A percentile compares a stretch with the other conserved stretches of the same genome.
These are phyloP conservation scores for Tolypocladium album DNA, from an alignment of 2,329 filamentous ascomycete species.

Conservation along the genomic window DNA sequence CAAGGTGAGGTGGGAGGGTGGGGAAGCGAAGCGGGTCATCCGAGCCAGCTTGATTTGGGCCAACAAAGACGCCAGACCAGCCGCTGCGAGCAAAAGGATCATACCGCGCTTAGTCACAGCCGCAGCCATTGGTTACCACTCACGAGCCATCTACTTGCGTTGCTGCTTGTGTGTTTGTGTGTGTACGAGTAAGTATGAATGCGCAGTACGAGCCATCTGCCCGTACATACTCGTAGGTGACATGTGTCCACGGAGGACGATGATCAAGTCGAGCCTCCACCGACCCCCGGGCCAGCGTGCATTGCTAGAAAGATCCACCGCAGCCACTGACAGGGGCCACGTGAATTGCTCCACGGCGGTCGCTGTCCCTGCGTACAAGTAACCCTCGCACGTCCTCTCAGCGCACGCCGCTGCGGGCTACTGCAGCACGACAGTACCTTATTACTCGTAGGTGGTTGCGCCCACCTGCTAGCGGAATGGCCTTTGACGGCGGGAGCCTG, in stretches of 20 bases:
- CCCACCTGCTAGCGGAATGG: background rate
- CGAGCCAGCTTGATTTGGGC: background rate
- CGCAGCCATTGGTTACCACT: background rate
- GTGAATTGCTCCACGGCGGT: background rate
- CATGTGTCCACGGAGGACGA: too few relatives aligned
- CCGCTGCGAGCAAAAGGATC: background rate
- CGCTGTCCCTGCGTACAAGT: too few relatives aligned
- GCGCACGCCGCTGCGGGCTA: background rate
- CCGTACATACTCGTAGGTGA: too few relatives aligned
- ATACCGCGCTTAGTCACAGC: background rate
- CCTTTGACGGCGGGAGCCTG: background rate
- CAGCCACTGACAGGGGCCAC: background rate
- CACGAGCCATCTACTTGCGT: background rate
- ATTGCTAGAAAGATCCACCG: background rate
- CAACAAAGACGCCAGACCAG: background rate
- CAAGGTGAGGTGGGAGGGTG: background rate
- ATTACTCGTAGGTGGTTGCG: background rate
- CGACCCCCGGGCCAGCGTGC: background rate
- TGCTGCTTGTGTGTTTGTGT: too few relatives aligned
- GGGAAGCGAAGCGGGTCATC: background rate
- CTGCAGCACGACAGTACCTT: background rate
- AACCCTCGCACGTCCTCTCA: too few relatives aligned
- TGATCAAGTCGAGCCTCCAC: background rate
- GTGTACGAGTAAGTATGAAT: too few relatives aligned
- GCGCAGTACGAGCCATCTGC: too few relatives aligned